Conservation (phyloP, 31 red algal species). For the Porphyra umbilicalis region DNA sequence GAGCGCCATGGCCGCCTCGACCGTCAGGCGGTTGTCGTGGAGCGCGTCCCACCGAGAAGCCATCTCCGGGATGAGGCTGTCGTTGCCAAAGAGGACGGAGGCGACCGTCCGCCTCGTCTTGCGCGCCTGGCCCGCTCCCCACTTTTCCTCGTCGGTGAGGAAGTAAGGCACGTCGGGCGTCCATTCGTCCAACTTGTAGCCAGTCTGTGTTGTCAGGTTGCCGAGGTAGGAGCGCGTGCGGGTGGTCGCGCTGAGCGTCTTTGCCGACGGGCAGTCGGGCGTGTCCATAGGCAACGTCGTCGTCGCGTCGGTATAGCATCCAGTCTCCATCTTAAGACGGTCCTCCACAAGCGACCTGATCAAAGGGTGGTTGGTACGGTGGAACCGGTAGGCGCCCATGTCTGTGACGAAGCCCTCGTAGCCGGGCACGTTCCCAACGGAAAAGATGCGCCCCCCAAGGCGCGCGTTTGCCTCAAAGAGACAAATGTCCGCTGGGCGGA, state of each 20-base stretch:
- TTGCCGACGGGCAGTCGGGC: not conserved
- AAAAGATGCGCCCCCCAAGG: conserved; percentile 31
- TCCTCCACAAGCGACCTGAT: conserved; percentile 10
- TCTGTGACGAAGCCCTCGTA: conserved; percentile 22
- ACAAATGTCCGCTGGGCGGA: conserved; percentile 7
- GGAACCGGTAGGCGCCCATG: conserved; percentile 33
- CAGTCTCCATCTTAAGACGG: not conserved
- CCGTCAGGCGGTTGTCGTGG: not conserved
- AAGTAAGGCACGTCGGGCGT: conserved; percentile 5
- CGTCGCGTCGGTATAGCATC: conserved; percentile 19
- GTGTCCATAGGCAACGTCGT: no score
- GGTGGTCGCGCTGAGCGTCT: conserved; percentile 5
- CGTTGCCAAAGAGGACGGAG: conserved; percentile 5
- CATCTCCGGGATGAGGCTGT: conserved; percentile 9
- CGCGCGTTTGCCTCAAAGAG: conserved; percentile 35
- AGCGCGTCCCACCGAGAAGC: not conserved
- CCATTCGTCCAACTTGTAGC: conserved; percentile 2
- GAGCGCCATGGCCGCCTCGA: conserved; percentile 14
- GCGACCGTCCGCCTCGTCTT: not conserved
- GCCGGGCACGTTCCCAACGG: conserved; percentile 15
- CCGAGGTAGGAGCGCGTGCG: no score
- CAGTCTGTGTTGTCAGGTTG: not conserved
- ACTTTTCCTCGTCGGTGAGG: conserved; percentile 7
- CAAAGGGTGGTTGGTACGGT: conserved; percentile 6
- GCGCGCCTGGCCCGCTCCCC: not conserved